Evolutionary conservation across 148 eudicot species (phyloP).

Genomic region (Chenopodium berlandieri): DNA sequence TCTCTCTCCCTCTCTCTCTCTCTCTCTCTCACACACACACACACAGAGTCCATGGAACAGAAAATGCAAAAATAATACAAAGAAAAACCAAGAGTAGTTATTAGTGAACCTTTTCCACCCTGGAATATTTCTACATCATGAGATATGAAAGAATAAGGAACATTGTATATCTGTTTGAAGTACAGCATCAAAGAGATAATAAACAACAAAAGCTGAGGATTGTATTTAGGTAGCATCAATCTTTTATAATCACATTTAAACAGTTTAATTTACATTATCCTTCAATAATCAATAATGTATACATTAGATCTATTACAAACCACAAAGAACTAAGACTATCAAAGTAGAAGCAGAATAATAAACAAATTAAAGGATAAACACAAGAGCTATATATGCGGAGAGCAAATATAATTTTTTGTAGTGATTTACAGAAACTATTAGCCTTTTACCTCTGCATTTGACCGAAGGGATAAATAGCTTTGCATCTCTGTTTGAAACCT

Average conservation of each 20-base stretch:
- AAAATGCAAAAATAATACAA: background rate
- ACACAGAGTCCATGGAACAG: background rate
- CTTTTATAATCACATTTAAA: background rate
- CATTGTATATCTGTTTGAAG: too few relatives aligned
- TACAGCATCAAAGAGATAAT: background rate
- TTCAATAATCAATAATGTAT: background rate
- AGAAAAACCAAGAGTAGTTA: background rate
- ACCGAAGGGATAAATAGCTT: constrained; percentile 53
- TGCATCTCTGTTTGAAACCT: constrained; percentile 82
- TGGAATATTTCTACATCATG: background rate
- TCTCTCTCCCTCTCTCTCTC: too few relatives aligned
- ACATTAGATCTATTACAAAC: background rate
- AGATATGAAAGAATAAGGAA: background rate
- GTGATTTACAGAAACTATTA: background rate
- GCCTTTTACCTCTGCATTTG: constrained; percentile 47
- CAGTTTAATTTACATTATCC: background rate
- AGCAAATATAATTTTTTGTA: background rate
- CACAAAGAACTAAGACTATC: background rate
- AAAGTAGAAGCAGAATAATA: background rate
- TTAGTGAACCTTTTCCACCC: background rate
- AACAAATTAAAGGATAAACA: background rate
- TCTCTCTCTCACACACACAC: background rate
- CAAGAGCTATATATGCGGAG: background rate
- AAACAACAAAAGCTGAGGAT: background rate
- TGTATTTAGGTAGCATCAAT: background rate